A percentile compares a stretch with the other conserved stretches of the same genome.
Conservation (phyloP, 257 asterid genomes). For the Gentiana macrophylla region DNA sequence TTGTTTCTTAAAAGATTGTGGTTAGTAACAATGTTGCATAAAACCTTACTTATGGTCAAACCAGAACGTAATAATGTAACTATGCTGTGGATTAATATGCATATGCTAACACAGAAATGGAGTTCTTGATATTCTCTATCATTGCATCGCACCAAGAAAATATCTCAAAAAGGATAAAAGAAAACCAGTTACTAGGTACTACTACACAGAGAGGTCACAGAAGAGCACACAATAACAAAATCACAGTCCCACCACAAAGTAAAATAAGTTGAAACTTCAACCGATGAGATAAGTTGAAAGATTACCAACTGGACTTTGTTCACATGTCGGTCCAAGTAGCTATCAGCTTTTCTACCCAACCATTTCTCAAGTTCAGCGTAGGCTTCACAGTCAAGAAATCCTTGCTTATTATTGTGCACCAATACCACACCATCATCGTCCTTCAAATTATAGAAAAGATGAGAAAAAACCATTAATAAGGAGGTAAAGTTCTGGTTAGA, state of each 20-base stretch:
- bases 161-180: too few relatives aligned
- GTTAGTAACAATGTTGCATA: neutral
- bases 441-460: conserved; percentile 31
- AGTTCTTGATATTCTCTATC: neutral
- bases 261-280: neutral
- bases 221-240: neutral
- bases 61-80: neutral
- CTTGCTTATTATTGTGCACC: conserved; percentile 89
- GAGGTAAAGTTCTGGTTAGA: too few relatives aligned
- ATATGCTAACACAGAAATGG: neutral
- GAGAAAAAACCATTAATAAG: neutral
- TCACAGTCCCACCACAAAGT: neutral
- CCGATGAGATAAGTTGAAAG: conserved; percentile 7
- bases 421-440: conserved; percentile 46
- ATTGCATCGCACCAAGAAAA: too few relatives aligned
- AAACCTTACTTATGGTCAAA: neutral
- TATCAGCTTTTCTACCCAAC: conserved; percentile 52
- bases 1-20: too few relatives aligned
- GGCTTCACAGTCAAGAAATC: conserved; percentile 75
- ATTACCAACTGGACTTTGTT: conserved; percentile 59
- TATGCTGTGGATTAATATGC: neutral
- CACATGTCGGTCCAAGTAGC: conserved; percentile 49
- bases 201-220: too few relatives aligned
- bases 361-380: conserved; percentile 74
- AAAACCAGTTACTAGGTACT: too few relatives aligned